phyloP scores from a whole-genome alignment of 345 rosid genomes.

The Populus alba region DNA sequence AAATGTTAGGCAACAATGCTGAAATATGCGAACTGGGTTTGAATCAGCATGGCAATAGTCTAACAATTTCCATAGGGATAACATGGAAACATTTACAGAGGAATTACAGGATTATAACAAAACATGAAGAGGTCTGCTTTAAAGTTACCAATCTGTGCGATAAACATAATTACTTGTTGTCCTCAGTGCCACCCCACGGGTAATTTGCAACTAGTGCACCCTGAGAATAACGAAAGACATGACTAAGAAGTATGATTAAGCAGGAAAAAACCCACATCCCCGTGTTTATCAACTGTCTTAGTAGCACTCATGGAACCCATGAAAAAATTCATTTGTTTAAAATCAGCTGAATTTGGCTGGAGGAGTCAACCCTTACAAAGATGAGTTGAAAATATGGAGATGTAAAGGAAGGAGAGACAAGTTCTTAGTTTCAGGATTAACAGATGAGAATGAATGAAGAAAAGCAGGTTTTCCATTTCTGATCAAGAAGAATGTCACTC shows the following conservation, averaged over 20 bases:
- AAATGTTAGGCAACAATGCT: background rate
- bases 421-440: background rate
- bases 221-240: slow-evolving; percentile 39
- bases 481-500: background rate
- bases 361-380: background rate
- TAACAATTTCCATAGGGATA: background rate
- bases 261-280: background rate
- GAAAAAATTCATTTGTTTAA: background rate
- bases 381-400: background rate
- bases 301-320: background rate
- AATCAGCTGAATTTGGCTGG: background rate
- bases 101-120: background rate
- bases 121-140: background rate
- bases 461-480: background rate
- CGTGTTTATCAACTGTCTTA: background rate
- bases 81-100: background rate
- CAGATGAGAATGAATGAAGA: background rate
- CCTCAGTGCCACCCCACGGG: slow-evolving; percentile 94
- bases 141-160: background rate
- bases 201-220: slow-evolving; percentile 97
- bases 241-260: slow-evolving; percentile 9
- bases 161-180: slow-evolving; percentile 50
- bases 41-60: background rate
- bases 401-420: background rate
- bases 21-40: background rate